Base-by-base conservation (phyloP, 2,329 filamentous ascomycete species). In the Neonectria magnoliae region DNA sequence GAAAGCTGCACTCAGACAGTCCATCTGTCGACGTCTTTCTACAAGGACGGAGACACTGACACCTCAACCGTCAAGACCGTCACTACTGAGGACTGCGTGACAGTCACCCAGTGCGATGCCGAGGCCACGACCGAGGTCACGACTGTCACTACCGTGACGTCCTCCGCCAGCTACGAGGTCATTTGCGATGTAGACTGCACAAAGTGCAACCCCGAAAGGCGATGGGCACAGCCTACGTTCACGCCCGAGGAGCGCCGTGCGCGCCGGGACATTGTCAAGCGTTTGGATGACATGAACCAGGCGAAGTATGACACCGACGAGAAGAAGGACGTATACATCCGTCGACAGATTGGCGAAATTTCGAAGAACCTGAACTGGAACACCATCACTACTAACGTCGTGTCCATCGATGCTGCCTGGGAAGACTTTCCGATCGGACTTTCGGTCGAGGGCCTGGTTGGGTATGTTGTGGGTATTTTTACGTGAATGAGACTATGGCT, bases 151-250 rank as follows among this genome's bases (percentile, higher is more conserved):
- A 57, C 33, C 4, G 25, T 33, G 22, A 53, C 53, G 7, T 62
- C 59, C 4, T 41, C 41, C 18, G 25, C 29, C 4, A 41, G 45
- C n/a, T 47, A 50, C 7, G 57, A 60, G 5, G 31, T 63, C 14
- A 38, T 60, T 22, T 63, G 60, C 14, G 60, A 63, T n/a, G 50
- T 60, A 11, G 33, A 59, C 18, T 63, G 60, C 56, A 54, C 55
- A 3, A 47, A 53, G 22, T 63, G 56, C 27, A 60, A 60, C 38
- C 25, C 47, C 2, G 47, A 55, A n/a, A 31, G n/a, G 13, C 29
- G 57, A 38, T 60, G 57, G 57, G 57, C 38, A 5, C 33, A 60
- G 38, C 57, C 57, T 5, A 60, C 50, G 1, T 41, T 60, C 14
- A 60, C 57, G 25, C 57, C 57, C 0, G 33, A 59, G 45, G 31